Conservation (phyloP, 2,329 filamentous ascomycete genomes). For the Alternaria gansuensis region DNA sequence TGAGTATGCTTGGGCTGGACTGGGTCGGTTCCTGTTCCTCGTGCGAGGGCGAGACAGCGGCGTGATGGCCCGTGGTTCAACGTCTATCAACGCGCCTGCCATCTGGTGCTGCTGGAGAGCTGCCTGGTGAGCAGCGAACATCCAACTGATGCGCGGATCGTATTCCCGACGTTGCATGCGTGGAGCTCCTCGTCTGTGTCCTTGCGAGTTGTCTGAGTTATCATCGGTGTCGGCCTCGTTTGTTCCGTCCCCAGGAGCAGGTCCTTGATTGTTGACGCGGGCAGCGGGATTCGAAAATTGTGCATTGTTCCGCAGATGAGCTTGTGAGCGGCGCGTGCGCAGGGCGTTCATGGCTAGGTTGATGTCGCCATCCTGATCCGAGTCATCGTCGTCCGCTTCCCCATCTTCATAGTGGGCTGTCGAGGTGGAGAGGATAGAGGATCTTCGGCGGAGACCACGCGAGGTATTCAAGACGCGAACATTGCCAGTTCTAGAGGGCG, state of each 20-base stretch:
- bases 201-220: constrained; percentile 53
- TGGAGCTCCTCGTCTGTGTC: constrained; percentile 32
- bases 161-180: constrained; percentile 49
- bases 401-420: constrained; percentile 53
- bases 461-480: constrained; percentile 47
- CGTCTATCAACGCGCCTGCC: constrained; percentile 46
- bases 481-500: constrained; percentile 51
- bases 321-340: constrained; percentile 47
- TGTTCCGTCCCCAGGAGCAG: constrained; percentile 34
- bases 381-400: constrained; percentile 56
- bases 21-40: constrained; percentile 51
- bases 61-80: constrained; percentile 51
- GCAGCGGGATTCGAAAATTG: constrained; percentile 35
- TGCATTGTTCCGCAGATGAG: constrained; percentile 45
- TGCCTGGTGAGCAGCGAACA: constrained; percentile 54
- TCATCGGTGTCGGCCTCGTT: constrained; percentile 51
- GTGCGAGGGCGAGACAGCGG: constrained; percentile 53
- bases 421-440: constrained; percentile 49
- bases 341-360: constrained; percentile 49
- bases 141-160: constrained; percentile 54
- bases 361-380: constrained; percentile 52
- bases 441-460: constrained; percentile 52
- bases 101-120: constrained; percentile 49
- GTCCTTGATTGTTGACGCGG: constrained; percentile 40
- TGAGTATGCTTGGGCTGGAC: constrained; percentile 48